These are phyloP conservation scores for Plantago coronopus DNA, from an alignment of 305 asterid species.

Conservation along the genomic window DNA sequence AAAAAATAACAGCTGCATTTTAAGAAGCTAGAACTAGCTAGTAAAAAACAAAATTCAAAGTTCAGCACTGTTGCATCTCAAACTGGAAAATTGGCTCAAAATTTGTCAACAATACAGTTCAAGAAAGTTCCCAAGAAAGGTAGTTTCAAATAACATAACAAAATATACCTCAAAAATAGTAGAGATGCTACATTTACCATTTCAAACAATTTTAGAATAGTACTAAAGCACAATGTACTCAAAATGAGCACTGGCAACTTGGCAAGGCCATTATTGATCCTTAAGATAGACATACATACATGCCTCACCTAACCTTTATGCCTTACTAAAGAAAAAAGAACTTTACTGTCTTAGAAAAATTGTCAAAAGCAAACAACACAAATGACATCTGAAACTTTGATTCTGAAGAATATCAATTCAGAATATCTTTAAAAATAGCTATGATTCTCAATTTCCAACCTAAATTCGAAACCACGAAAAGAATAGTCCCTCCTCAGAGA, in stretches of 20 bases:
- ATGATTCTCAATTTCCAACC: no score
- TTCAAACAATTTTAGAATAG: neutral
- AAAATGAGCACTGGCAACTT: no score
- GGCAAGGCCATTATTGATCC: neutral
- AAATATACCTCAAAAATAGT: neutral
- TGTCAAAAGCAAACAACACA: no score
- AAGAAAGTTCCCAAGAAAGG: neutral
- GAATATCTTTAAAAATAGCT: no score
- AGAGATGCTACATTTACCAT: neutral
- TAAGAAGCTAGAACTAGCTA: neutral
- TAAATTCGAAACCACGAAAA: no score
- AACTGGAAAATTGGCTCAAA: neutral
- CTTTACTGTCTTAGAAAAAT: no score
- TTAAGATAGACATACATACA: neutral
- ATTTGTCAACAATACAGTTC: neutral
- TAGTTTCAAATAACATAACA: neutral
- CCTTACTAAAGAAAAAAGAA: neutral
- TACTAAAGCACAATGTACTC: neutral
- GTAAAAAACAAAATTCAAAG: neutral
- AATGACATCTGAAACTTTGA: no score
- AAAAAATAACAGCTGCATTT: slow-evolving; percentile 2
- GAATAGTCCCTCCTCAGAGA: no score
- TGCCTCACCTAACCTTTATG: no score
- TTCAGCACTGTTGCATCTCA: neutral
- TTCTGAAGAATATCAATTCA: no score